Percentiles rank a stretch among this genome's conserved stretches.
Evolutionary conservation across 1,284 basidiomycete species (phyloP).

Genomic region (Apiotrichum gamsii): DNA sequence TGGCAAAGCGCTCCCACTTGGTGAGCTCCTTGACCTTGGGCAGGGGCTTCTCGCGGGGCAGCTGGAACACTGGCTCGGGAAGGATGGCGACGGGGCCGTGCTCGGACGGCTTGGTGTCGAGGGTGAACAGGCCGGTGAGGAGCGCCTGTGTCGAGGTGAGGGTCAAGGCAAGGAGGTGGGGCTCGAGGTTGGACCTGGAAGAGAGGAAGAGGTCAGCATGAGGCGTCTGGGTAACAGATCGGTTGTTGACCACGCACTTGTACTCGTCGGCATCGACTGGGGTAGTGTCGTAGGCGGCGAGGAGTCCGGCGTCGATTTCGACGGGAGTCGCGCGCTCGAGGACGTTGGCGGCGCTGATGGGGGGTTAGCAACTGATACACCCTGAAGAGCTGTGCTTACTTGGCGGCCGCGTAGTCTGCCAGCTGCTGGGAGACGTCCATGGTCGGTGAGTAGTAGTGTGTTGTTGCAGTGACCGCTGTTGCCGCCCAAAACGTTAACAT

Average conservation of each 20-base stretch:
- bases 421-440: conserved; percentile 44
- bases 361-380: neutral
- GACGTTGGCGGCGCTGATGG: conserved; percentile 19
- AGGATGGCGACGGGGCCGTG: conserved; percentile 81
- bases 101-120: conserved; percentile 67
- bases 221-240: neutral
- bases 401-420: conserved; percentile 34
- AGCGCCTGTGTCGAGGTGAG: conserved; percentile 82
- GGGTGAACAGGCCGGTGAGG: conserved; percentile 69
- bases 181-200: conserved; percentile 65
- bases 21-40: conserved; percentile 88
- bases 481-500: neutral
- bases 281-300: conserved; percentile 82
- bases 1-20: conserved; percentile 96
- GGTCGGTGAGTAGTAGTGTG: conserved; percentile 4
- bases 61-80: conserved; percentile 64
- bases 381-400: conserved; percentile 19
- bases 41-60: conserved; percentile 86
- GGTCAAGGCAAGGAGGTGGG: conserved; percentile 70
- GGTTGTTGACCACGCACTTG: conserved; percentile 51
- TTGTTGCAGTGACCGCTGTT: neutral
- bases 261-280: conserved; percentile 74
- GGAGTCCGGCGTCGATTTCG: conserved; percentile 72
- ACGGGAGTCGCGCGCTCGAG: conserved; percentile 76
- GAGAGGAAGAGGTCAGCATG: too few species aligned